Conservation (phyloP, 768 basidiomycete species). For the Strobilomyces dryophilus region DNA sequence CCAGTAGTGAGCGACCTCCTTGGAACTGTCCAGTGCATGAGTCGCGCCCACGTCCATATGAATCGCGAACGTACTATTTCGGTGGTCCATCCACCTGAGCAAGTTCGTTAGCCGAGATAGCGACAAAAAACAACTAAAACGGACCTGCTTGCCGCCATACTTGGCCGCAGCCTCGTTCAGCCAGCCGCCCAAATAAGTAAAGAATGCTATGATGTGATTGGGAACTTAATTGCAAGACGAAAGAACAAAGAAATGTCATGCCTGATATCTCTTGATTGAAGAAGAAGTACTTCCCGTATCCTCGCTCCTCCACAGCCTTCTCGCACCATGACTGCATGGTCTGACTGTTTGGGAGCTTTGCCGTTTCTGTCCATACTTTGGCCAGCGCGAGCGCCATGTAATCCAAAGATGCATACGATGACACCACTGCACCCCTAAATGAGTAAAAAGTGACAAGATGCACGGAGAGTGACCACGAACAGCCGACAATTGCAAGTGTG, state of each 20-base stretch:
- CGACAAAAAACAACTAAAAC: background rate
- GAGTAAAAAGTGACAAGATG: no score
- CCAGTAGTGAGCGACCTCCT: background rate
- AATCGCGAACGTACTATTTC: background rate
- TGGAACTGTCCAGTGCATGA: background rate
- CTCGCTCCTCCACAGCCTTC: conserved; percentile 5
- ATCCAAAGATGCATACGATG: no score
- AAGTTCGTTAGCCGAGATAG: background rate
- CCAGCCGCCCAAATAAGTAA: conserved; percentile 4
- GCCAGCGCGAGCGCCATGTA: conserved; percentile 1
- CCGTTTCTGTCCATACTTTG: conserved; percentile 14
- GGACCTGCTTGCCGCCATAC: conserved; percentile 17
- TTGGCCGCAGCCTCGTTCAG: conserved; percentile 9
- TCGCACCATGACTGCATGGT: conserved; percentile 1
- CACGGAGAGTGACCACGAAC: background rate
- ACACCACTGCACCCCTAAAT: no score
- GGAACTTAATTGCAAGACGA: background rate
- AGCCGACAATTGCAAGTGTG: conserved; percentile 9
- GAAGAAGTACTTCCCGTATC: conserved; percentile 8
- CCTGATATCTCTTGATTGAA: background rate
- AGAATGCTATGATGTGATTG: background rate
- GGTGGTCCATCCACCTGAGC: conserved; percentile 1
- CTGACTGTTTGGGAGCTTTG: conserved; percentile 4
- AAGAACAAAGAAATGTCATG: background rate
- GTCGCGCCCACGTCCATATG: background rate